Evolutionary conservation across 305 asterid genomes (phyloP), one percentile per base, ranked within the genome.

Genomic region (Ajuga reptans): DNA sequence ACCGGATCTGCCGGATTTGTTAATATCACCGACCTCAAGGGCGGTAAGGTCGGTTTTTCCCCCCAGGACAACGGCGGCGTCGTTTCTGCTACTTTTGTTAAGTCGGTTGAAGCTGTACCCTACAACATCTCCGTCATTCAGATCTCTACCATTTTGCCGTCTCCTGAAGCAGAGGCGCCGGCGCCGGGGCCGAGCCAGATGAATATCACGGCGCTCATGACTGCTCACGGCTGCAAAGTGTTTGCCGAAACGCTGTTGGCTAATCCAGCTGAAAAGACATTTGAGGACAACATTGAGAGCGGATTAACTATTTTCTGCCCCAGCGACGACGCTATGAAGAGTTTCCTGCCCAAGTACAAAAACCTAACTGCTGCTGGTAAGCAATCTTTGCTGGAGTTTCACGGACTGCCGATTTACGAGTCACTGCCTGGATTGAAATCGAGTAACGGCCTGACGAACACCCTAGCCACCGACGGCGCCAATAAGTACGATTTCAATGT

Each of bases 261-360:
- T 0, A 83, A 75, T 59, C 90, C 95, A 0, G 97, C 97, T 1
- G 73, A 79, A 49, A 53, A 81, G 64, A 91, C 93, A 0, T 91
- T 73, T 7, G 87, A 81, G 31, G 85, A 64, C 64, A 89, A 79
- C 59, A 72, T 84, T 2, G 78, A 54, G 39, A 86, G 97, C 36
- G 97, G 97, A 31, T 71, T 91, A 37, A 87, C 97, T 0, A 73
- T 91, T 9, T 89, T 91, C 77, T 91, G 97, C 70, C 96, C 97
- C 0, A 78, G 83, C 0, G 97, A 91, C 64, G 96, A 87, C 71
- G 95, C 94, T 0, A 86, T 91, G 90, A 91, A 89, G 79, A 53
- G 43, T 0, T 89, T 86, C 43, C 29, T 81, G 31, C 95, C 97
- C 0, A 91, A 86, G 24, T 89, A 43, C 72, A 89, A 84, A 53